Evolutionary conservation across 108 stramenopile genomes (phyloP).

Genomic region (Skeletonema grethae): DNA sequence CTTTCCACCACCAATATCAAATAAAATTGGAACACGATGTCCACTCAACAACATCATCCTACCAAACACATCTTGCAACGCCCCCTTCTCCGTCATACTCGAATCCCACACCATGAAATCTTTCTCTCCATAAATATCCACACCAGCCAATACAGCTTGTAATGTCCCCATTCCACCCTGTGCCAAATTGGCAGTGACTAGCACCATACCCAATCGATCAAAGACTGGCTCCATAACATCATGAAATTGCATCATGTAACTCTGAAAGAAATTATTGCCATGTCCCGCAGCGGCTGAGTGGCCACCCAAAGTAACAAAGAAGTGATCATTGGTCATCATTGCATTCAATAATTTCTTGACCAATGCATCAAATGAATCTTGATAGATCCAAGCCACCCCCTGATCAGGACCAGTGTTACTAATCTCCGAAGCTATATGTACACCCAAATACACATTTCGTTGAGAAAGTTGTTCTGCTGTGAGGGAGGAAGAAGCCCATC

Average conservation of each 20-base stretch:
- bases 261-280: constrained; percentile 44
- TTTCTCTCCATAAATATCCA: constrained; percentile 38
- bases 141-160: constrained; percentile 39
- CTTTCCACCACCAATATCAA: constrained; percentile 43
- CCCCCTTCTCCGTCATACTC: constrained; percentile 51
- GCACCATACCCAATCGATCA: constrained; percentile 49
- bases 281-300: constrained; percentile 38
- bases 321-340: constrained; percentile 62
- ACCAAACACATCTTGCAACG: constrained; percentile 25
- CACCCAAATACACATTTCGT: constrained; percentile 11
- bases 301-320: constrained; percentile 52
- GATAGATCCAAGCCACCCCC: constrained; percentile 29
- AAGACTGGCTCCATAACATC: constrained; percentile 65
- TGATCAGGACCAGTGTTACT: constrained; percentile 3
- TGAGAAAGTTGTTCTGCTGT: constrained; percentile 9
- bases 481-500: constrained; percentile 26
- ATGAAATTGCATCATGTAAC: constrained; percentile 61
- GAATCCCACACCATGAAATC: constrained; percentile 54
- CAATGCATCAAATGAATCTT: constrained; percentile 37
- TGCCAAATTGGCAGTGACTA: constrained; percentile 56
- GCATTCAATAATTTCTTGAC: constrained; percentile 57
- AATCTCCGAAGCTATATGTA: constrained; percentile 7
- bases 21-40: constrained; percentile 32
- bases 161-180: constrained; percentile 53
- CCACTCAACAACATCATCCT: constrained; percentile 33